Base-by-base conservation (phyloP, 495 filamentous ascomycete genomes). In the Neurospora sp. region DNA sequence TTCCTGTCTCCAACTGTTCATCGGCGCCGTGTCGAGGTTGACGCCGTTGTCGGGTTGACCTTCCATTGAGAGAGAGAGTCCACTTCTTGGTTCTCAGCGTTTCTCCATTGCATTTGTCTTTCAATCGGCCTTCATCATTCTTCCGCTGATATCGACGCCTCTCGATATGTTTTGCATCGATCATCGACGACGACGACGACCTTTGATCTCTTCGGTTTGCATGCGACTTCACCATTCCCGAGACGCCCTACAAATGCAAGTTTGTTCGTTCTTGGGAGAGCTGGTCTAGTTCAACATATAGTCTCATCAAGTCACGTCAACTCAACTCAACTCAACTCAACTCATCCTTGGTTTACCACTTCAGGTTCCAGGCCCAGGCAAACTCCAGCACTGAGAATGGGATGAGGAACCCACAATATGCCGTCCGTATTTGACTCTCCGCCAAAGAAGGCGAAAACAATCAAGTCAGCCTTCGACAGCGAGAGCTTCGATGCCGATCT, bases 401-500 rank as follows among this genome's bases (percentile, higher is more conserved):
- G 54, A 66, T 66, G 54, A 66, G 54, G 54, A 6, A 9, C 54
- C 7, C 54, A 1, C 54, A 18, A 39, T 72, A 86, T 86, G 85
- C 83, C 83, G 76, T 79, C 78, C 54, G 76, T 77, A 41, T 86
- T 83, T 73, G 80, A 81, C 73, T 83, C 86, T 42, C 77, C 79
- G 69, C 80, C 82, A 31, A 86, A 84, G 75, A 86, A 85, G 74
- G 82, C 75, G 27, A 86, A 87, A 70, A 76, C 79, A 31, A 84
- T 87, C 44, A 86, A 85, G 69, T 93, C 92, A 75, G 91, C 93
- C 42, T 93, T 90, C 74, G 91, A 96, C 72, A 97, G 93, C 77
- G 89, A 92, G 70, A 97, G 91, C 5, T 98, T 97, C 74, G 93
- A 92, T 73, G 88, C 90, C 75, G 92, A 97, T 79, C 91, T 91